Base-by-base conservation (phyloP, 768 basidiomycete species). In the Tulasnella sp. region DNA sequence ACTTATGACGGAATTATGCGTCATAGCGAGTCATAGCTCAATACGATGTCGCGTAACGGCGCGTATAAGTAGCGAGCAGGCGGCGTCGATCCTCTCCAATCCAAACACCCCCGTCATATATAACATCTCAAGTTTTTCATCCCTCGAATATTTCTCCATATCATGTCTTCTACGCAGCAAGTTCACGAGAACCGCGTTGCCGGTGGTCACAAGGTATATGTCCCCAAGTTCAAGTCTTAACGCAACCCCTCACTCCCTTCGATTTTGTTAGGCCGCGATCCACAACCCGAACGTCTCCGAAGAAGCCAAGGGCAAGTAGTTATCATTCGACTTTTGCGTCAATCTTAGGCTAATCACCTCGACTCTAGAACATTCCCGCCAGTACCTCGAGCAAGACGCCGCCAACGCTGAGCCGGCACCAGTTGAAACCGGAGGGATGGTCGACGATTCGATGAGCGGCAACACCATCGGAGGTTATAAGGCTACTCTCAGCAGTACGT, bases 281-380 rank as follows among this genome's bases (percentile, higher is more conserved):
- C 81, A 82, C 44, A 84, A 85, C 80, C 84, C 84, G 42, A 80
- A 81, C 58, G 82, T 83, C 39, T 81, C 82, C 31, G 83, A 84
- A 72, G 83, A 84, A 77, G 83, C 84, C 77, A 85, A 85, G 78
- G 82, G 82, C 75, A 38, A 36, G 36, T 18, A 24, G 8, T 19
- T n/a, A 19, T 27, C 42, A 34, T 31, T 16, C 44, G 27, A 18
- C 34, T 36, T 31, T 4, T 36, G 6, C 62, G 16, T 34, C 38
- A 12, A 21, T 14, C 27, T 6, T 10, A n/a, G 19, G 16, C 40
- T 48, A 1, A 27, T 74, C 7, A n/a, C 24, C n/a, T n/a, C 21
- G 18, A 24, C 14, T 34, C 38, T 40, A 39, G 58, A 77, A 58
- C 48, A 34, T 27, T 62, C 58, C 18, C 48, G 48, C 10, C 52